phyloP scores from a whole-genome alignment of 768 basidiomycete genomes.

The Dendrothele bispora region DNA sequence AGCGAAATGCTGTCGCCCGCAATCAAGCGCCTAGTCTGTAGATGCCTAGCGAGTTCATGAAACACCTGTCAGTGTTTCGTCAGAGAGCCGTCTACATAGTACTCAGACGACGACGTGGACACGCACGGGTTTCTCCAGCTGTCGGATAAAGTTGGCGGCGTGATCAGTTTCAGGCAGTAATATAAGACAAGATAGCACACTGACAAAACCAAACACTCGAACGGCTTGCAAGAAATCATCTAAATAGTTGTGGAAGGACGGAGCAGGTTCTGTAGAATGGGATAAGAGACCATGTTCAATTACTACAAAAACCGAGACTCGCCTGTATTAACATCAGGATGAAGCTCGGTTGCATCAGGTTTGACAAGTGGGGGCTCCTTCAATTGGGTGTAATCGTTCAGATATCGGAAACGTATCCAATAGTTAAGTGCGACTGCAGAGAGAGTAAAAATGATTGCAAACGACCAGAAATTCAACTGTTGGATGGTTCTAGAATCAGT shows the following conservation, averaged over 20 bases:
- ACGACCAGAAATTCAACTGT: constrained; percentile 89
- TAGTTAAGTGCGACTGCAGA: constrained; percentile 73
- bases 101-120: background rate
- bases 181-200: constrained; percentile 16
- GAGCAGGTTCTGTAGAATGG: constrained; percentile 50
- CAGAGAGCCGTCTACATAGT: background rate
- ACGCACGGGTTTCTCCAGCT: constrained; percentile 89
- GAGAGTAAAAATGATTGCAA: constrained; percentile 73
- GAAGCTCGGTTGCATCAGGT: constrained; percentile 81
- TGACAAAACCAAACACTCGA: constrained; percentile 91
- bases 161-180: background rate
- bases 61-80: constrained; percentile 70
- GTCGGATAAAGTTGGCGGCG: constrained; percentile 4
- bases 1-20: constrained; percentile 94
- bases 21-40: constrained; percentile 93
- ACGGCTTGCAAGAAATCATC: constrained; percentile 98
- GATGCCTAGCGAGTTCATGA: constrained; percentile 93
- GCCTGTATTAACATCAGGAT: constrained; percentile 87
- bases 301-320: background rate
- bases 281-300: background rate
- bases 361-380: constrained; percentile 83
- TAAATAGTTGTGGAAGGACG: constrained; percentile 91
- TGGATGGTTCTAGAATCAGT: constrained; percentile 6
- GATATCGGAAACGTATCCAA: constrained; percentile 80
- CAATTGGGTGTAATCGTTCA: constrained; percentile 72